phyloP scores from a whole-genome alignment of 163 green algal species.

The Scenedesmus sp. region DNA sequence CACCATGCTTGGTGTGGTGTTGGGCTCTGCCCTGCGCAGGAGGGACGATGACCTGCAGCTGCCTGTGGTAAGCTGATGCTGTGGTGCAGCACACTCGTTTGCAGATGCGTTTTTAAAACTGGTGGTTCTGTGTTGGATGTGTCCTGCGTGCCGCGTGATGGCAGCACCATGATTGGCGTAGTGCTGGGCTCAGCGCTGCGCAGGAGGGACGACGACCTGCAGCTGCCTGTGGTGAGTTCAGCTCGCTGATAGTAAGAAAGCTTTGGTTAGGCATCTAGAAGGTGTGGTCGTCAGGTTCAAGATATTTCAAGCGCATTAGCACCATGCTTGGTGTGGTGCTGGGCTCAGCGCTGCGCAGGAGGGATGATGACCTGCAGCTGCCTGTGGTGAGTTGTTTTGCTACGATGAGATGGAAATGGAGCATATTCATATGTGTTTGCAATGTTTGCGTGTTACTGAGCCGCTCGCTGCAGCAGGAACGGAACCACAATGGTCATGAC shows the following conservation, averaged over 20 bases:
- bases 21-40: slow-evolving; percentile 29
- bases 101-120: too few species aligned
- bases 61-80: slow-evolving; percentile 17
- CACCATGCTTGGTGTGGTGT: slow-evolving; percentile 43
- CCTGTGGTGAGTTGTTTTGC: slow-evolving; percentile 11
- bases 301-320: background rate
- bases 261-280: too few species aligned
- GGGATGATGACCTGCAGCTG: slow-evolving; percentile 26
- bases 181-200: slow-evolving; percentile 27
- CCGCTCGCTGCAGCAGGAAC: too few species aligned
- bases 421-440: too few species aligned
- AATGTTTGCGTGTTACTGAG: too few species aligned
- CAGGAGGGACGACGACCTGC: background rate
- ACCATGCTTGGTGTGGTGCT: slow-evolving; percentile 47
- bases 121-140: too few species aligned
- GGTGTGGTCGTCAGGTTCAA: too few species aligned
- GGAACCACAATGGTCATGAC: background rate
- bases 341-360: slow-evolving; percentile 18
- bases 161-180: slow-evolving; percentile 26
- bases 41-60: slow-evolving; percentile 26
- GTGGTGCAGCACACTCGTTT: too few species aligned
- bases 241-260: background rate
- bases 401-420: too few species aligned
- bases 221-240: slow-evolving; percentile 36
- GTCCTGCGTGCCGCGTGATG: background rate